Evolutionary conservation across 225 moss, liverwort and hornwort species (phyloP), one percentile per base, ranked within the genome.

Genomic region (Marchantia paleacea): DNA sequence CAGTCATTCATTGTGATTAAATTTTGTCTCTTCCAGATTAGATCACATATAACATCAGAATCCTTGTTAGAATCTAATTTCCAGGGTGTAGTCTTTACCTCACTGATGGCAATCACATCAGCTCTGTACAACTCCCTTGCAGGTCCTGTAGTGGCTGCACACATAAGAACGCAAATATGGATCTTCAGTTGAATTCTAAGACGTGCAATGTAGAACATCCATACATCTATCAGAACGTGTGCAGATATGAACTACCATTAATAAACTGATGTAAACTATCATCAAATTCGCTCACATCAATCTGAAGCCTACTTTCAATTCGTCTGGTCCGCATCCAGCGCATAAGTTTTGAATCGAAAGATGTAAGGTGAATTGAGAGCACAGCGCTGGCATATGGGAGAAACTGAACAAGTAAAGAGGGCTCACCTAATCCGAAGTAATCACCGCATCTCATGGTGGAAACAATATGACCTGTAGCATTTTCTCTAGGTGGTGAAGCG

Each of bases 401-500:
- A 72, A 52, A 12, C 48, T 49, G 52, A 24, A 22, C 51, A 51
- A 10, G 20, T 48, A 60, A 31, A 58, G 55, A 19, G 20, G 29
- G 55, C 64, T 22, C 50, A 92, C 90, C 92, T 87, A 75, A 80
- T 78, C 93, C 95, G 75, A 95, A 95, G 84, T 91, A 90, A 80
- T 93, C 86, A 65, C 89, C 93, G 75, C 73, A 78, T 66, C 82
- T 80, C 69, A 95, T 49, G 26, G 82, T 25, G 65, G 85, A 87
- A 49, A 81, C 87, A 14, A 55, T 80, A 57, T 87, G 87, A 73
- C 79, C 81, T 25, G 19, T 7, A 58, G 67, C 72, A 81, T 30
- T 57, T 54, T 26, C 79, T 26, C 18, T 79, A 24, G 75, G 76
- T 58, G 87, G 87, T 28, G 87, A 84, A 63, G 82, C 47, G 52